These are phyloP conservation scores for Penicillium arizonense DNA, from an alignment of 495 filamentous ascomycete genomes.

Conservation along the genomic window DNA sequence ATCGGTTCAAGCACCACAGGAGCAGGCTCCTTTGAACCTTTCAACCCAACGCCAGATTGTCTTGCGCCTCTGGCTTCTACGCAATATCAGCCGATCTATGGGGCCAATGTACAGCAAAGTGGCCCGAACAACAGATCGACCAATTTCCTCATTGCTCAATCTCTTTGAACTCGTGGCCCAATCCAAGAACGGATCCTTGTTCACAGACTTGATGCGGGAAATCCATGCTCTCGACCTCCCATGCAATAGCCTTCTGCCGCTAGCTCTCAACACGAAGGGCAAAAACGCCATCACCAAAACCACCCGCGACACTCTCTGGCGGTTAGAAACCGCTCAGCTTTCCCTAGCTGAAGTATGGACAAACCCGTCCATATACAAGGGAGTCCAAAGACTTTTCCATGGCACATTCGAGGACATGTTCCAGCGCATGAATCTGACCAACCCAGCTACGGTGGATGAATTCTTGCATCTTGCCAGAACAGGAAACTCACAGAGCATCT, in stretches of 20 bases:
- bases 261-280: conserved; percentile 28
- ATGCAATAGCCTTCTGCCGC: conserved; percentile 27
- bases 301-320: conserved; percentile 23
- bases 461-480: conserved; percentile 30
- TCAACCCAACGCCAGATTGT: conserved; percentile 28
- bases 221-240: conserved; percentile 36
- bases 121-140: conserved; percentile 19
- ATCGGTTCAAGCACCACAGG: background rate
- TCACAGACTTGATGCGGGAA: conserved; percentile 27
- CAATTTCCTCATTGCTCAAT: conserved; percentile 27
- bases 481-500: conserved; percentile 31
- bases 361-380: conserved; percentile 25
- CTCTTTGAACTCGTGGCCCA: conserved; percentile 24
- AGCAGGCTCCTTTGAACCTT: background rate
- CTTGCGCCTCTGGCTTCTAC: conserved; percentile 38
- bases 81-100: conserved; percentile 24
- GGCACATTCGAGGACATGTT: conserved; percentile 31
- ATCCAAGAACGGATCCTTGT: conserved; percentile 17
- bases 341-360: conserved; percentile 33
- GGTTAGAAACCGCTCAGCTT: conserved; percentile 28
- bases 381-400: conserved; percentile 24
- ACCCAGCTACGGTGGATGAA: conserved; percentile 25
- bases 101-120: conserved; percentile 22
- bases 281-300: conserved; percentile 22
- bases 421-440: conserved; percentile 35